phyloP scores from a whole-genome alignment of 257 asterid species.

The Rhazya stricta region DNA sequence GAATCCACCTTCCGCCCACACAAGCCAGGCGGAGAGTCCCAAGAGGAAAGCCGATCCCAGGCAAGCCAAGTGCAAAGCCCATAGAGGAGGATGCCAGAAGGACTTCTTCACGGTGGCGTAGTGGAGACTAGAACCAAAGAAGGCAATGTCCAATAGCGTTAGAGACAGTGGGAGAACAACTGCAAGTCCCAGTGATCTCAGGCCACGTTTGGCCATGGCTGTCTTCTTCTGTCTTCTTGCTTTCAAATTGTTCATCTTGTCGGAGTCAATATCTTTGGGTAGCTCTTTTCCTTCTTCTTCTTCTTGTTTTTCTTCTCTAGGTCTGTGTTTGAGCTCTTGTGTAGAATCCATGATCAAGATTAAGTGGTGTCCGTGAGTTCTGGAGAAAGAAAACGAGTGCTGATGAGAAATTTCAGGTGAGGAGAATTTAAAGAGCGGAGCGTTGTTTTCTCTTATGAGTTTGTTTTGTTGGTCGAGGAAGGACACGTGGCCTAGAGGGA shows the following conservation, averaged over 20 bases:
- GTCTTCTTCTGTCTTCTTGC: slow-evolving; percentile 24
- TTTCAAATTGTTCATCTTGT: slow-evolving; percentile 14
- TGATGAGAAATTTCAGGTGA: slow-evolving; percentile 21
- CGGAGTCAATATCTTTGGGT: slow-evolving; percentile 2
- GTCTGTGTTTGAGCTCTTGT: slow-evolving; percentile 57
- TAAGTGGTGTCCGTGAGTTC: not conserved
- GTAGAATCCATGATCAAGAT: slow-evolving; percentile 38
- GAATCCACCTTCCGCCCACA: slow-evolving; percentile 95
- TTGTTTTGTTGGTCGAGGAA: not conserved
- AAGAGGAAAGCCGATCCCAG: slow-evolving; percentile 45
- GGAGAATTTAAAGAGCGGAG: not conserved
- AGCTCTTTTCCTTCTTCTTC: slow-evolving; percentile 1
- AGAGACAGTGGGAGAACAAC: slow-evolving; percentile 53
- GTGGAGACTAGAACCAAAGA: slow-evolving; percentile 57
- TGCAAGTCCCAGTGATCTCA: slow-evolving; percentile 61
- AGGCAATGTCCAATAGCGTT: slow-evolving; percentile 42
- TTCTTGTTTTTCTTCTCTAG: slow-evolving; percentile 3
- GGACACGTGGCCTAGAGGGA: slow-evolving; percentile 39
- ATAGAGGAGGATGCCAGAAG: slow-evolving; percentile 70
- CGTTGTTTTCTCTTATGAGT: slow-evolving; percentile 2
- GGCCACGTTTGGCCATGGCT: slow-evolving; percentile 59
- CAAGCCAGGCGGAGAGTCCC: slow-evolving; percentile 87
- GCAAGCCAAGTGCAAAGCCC: slow-evolving; percentile 79
- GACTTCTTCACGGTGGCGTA: slow-evolving; percentile 56
- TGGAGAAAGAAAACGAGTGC: not conserved